These are phyloP conservation scores for Lichtheimia ramosa DNA, from an alignment of 371 early-diverging fungal genomes.

Conservation along the genomic window DNA sequence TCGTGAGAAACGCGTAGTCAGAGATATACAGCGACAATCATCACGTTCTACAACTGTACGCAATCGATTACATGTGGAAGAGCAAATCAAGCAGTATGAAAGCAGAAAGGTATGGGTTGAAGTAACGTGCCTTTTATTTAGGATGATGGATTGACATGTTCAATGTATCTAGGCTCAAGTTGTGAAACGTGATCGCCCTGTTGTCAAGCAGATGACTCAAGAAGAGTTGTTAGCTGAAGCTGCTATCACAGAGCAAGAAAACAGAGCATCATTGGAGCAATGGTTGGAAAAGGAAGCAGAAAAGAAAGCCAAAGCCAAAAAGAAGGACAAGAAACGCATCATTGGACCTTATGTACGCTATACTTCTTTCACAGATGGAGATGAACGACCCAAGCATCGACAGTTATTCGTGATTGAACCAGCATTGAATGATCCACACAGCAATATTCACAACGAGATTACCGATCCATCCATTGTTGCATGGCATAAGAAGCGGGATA, in stretches of 20 bases:
- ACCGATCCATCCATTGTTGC: constrained; percentile 19
- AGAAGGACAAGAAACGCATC: constrained; percentile 39
- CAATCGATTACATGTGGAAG: constrained; percentile 54
- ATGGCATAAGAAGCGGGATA: constrained; percentile 30
- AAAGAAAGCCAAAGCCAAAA: constrained; percentile 50
- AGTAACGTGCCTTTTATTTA: neutral
- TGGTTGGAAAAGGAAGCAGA: constrained; percentile 62
- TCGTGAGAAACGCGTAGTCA: neutral
- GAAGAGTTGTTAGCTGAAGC: constrained; percentile 63
- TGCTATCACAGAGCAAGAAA: constrained; percentile 56
- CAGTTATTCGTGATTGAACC: constrained; percentile 19
- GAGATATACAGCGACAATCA: constrained; percentile 48
- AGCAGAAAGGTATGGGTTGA: constrained; percentile 29
- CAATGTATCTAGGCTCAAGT: constrained; percentile 20
- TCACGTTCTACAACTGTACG: constrained; percentile 55
- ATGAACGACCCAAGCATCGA: constrained; percentile 35
- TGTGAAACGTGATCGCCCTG: constrained; percentile 51
- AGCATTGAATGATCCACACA: constrained; percentile 6
- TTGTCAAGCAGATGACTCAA: constrained; percentile 50
- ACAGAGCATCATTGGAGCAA: constrained; percentile 50
- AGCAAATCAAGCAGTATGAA: constrained; percentile 51
- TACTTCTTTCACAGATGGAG: constrained; percentile 53
- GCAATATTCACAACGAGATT: constrained; percentile 19
- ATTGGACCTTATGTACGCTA: constrained; percentile 52
- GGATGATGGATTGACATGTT: neutral